A percentile compares a stretch with the other conserved stretches of the same genome.
Conservation (phyloP, 371 early-diverging fungal species). For the Parasitella parasitica region DNA sequence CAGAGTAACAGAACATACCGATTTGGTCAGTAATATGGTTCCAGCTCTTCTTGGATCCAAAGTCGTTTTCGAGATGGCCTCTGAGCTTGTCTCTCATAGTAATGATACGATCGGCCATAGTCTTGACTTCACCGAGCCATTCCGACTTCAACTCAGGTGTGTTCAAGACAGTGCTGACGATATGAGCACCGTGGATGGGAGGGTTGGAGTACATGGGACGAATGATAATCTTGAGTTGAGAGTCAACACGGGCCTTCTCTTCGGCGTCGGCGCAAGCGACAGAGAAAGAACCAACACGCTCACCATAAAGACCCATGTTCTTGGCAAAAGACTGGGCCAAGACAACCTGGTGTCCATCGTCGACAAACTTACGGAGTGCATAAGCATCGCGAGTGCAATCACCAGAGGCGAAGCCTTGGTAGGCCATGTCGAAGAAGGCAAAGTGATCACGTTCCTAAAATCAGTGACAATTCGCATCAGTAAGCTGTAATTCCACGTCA, state of each 20-base stretch:
- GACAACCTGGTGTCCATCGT: conserved; percentile 77
- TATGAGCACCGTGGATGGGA: conserved; percentile 92
- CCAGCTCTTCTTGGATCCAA: conserved; percentile 83
- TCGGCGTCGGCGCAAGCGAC: conserved; percentile 76
- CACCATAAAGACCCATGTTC: conserved; percentile 99
- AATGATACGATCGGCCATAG: conserved; percentile 98
- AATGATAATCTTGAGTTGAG: conserved; percentile 94
- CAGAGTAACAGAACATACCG: conserved; percentile 97
- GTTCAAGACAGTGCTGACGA: conserved; percentile 88
- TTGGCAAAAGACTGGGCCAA: conserved; percentile 97
- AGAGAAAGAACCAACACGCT: conserved; percentile 96
- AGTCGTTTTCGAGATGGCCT: conserved; percentile 78
- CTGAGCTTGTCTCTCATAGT: conserved; percentile 83
- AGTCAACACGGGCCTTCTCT: conserved; percentile 85
- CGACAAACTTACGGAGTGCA: conserved; percentile 92
- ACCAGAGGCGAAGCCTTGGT: conserved; percentile 98
- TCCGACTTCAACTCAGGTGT: conserved; percentile 73
- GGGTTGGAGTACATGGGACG: conserved; percentile 99
- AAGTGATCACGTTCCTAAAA: conserved; percentile 77
- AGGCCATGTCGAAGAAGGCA: conserved; percentile 98
- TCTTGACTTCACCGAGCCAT: conserved; percentile 93
- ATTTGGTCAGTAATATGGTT: conserved; percentile 93
- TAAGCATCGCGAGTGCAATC: conserved; percentile 89
- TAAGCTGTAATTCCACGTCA: not conserved
- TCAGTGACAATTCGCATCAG: not conserved